These are phyloP conservation scores for Stephania yunnanensis DNA, from an alignment of 164 flowering plant genomes.

Conservation along the genomic window DNA sequence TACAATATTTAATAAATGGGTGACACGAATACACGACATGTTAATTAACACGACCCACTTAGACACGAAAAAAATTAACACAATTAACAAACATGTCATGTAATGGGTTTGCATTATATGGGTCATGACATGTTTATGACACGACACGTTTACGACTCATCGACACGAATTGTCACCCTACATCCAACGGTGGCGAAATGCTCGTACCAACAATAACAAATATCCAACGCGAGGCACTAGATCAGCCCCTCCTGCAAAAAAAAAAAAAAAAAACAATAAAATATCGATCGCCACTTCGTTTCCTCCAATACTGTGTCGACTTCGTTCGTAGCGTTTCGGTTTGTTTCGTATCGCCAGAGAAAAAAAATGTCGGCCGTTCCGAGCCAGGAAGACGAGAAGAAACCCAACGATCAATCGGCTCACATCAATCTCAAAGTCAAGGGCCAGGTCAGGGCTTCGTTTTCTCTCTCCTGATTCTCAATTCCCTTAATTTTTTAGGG, in stretches of 20 bases:
- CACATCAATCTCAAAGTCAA: slow-evolving; percentile 59
- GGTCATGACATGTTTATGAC: too few species aligned
- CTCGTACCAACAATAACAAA: not conserved
- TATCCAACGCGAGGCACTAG: not conserved
- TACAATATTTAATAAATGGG: too few species aligned
- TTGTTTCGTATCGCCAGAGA: not conserved
- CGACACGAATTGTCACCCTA: too few species aligned
- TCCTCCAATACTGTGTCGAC: not conserved
- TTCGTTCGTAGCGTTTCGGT: not conserved
- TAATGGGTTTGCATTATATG: too few species aligned
- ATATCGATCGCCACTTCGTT: not conserved
- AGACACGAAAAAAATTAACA: too few species aligned
- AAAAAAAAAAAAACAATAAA: not conserved
- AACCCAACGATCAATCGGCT: slow-evolving; percentile 37
- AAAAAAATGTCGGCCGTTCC: slow-evolving; percentile 19
- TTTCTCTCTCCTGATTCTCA: not conserved
- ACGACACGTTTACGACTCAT: too few species aligned
- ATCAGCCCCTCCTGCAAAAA: not conserved
- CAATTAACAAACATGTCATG: too few species aligned
- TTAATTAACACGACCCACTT: too few species aligned
- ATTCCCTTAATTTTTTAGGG: not conserved
- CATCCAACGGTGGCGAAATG: too few species aligned
- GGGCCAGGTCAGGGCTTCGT: slow-evolving; percentile 38
- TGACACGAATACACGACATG: too few species aligned
- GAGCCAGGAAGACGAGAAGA: slow-evolving; percentile 45